A percentile compares a stretch with the other conserved stretches of the same genome.
phyloP scores from a whole-genome alignment of 2,329 filamentous ascomycete species.

The Sclerotinia minor region DNA sequence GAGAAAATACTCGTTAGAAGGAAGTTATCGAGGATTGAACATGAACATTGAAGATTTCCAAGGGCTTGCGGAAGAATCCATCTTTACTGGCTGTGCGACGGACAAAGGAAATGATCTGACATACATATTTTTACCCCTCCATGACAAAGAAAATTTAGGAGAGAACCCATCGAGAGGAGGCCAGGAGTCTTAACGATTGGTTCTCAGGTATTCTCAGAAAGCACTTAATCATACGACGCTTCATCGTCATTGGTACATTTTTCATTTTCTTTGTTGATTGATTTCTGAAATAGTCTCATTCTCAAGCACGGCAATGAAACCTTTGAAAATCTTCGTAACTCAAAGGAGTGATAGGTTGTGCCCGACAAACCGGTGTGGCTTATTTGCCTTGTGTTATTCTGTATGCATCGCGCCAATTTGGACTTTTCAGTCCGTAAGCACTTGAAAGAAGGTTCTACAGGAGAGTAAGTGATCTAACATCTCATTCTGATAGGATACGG shows the following conservation, averaged over 20 bases:
- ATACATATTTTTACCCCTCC: background rate
- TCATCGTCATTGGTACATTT: slow-evolving; percentile 2
- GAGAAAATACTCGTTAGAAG: background rate
- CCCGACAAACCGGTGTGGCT: slow-evolving; percentile 16
- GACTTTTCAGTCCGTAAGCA: background rate
- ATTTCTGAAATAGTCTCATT: slow-evolving; percentile 4
- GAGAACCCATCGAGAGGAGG: background rate
- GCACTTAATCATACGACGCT: slow-evolving; percentile 9
- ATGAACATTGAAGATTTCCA: background rate
- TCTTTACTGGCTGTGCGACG: background rate
- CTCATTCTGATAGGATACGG: background rate
- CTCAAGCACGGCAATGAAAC: slow-evolving; percentile 2
- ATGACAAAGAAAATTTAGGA: background rate
- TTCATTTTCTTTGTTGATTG: background rate
- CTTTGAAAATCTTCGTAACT: background rate
- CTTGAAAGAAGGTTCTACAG: background rate
- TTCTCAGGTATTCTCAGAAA: background rate
- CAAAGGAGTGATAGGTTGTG: slow-evolving; percentile 11
- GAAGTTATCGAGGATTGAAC: too few species aligned
- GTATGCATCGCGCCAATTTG: slow-evolving; percentile 19
- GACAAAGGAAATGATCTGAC: slow-evolving; percentile 14
- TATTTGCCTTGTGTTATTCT: background rate
- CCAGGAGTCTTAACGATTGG: slow-evolving; percentile 16
- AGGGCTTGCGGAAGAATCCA: background rate
- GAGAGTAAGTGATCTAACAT: background rate